These are phyloP conservation scores for Septoria linicola DNA, from an alignment of 2,329 filamentous ascomycete species.

Conservation along the genomic window DNA sequence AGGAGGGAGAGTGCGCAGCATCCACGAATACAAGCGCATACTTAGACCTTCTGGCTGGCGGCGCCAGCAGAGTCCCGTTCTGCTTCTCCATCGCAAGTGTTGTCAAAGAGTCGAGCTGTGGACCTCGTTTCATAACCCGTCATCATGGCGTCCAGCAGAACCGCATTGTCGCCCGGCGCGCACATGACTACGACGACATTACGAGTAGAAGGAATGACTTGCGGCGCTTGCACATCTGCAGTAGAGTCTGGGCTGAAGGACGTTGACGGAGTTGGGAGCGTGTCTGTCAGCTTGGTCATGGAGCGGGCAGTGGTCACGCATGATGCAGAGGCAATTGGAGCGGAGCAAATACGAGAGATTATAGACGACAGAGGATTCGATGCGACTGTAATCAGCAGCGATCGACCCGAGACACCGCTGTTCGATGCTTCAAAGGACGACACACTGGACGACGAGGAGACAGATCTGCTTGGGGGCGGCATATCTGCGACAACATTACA, in stretches of 20 bases:
- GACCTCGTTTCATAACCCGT: background rate
- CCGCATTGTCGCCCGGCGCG: slow-evolving; percentile 18
- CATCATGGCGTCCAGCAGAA: slow-evolving; percentile 4
- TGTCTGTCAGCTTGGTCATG: slow-evolving; percentile 93
- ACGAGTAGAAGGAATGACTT: slow-evolving; percentile 81
- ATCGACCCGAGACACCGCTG: slow-evolving; percentile 28
- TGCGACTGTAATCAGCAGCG: slow-evolving; percentile 55
- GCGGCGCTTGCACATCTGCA: slow-evolving; percentile 89
- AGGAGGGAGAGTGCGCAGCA: background rate
- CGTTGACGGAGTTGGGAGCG: slow-evolving; percentile 76
- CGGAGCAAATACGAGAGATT: slow-evolving; percentile 74
- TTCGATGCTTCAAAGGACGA: slow-evolving; percentile 29
- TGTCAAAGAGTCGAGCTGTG: too few species aligned
- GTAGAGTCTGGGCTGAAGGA: slow-evolving; percentile 85
- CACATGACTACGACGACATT: slow-evolving; percentile 87
- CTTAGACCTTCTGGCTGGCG: too few species aligned
- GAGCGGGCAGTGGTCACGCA: slow-evolving; percentile 91
- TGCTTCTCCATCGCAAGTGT: too few species aligned
- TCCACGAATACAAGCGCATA: too few species aligned
- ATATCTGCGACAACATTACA: slow-evolving; percentile 89
- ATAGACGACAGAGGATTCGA: slow-evolving; percentile 94
- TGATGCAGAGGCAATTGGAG: slow-evolving; percentile 71
- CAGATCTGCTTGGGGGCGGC: slow-evolving; percentile 47
- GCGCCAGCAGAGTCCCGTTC: too few species aligned
- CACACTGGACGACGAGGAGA: slow-evolving; percentile 23